phyloP scores from a whole-genome alignment of 1,284 basidiomycete genomes.

The Puccinia polysora region DNA sequence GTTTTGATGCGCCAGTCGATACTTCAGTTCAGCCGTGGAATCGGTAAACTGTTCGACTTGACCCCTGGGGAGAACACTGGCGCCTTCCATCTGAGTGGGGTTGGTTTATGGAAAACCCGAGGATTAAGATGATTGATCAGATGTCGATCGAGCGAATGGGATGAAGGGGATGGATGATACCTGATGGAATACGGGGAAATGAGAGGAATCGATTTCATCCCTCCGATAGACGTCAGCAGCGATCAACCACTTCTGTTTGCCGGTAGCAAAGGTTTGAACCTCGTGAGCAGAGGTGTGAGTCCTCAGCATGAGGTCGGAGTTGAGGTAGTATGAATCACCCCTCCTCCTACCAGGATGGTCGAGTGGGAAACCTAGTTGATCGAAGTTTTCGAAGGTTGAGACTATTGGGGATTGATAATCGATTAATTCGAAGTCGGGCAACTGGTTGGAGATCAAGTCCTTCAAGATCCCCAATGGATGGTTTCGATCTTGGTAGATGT shows the following conservation, averaged over 20 bases:
- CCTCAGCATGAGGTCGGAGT: slow-evolving; percentile 80
- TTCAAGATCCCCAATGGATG: slow-evolving; percentile 87
- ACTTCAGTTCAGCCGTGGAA: slow-evolving; percentile 57
- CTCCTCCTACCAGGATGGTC: slow-evolving; percentile 88
- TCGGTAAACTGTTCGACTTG: slow-evolving; percentile 49
- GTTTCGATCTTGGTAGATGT: slow-evolving; percentile 67
- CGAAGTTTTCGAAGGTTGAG: slow-evolving; percentile 87
- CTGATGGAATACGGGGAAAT: slow-evolving; percentile 96
- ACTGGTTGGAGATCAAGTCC: slow-evolving; percentile 76
- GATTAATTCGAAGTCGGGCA: slow-evolving; percentile 55
- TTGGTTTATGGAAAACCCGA: neutral
- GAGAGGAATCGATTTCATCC: slow-evolving; percentile 94
- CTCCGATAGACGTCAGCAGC: slow-evolving; percentile 98
- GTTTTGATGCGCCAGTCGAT: slow-evolving; percentile 15
- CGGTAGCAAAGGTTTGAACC: slow-evolving; percentile 77
- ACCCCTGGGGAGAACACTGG: slow-evolving; percentile 65
- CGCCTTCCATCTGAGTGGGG: slow-evolving; percentile 85
- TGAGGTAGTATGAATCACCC: slow-evolving; percentile 95
- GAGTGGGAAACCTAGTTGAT: slow-evolving; percentile 84
- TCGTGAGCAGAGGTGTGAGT: slow-evolving; percentile 98
- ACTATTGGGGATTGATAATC: slow-evolving; percentile 78
- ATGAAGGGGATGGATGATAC: neutral
- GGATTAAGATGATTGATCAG: neutral
- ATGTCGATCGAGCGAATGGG: neutral
- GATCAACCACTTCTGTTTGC: slow-evolving; percentile 77